Conservation (phyloP, 164 flowering plant genomes). For the Nymphaea colorata region DNA sequence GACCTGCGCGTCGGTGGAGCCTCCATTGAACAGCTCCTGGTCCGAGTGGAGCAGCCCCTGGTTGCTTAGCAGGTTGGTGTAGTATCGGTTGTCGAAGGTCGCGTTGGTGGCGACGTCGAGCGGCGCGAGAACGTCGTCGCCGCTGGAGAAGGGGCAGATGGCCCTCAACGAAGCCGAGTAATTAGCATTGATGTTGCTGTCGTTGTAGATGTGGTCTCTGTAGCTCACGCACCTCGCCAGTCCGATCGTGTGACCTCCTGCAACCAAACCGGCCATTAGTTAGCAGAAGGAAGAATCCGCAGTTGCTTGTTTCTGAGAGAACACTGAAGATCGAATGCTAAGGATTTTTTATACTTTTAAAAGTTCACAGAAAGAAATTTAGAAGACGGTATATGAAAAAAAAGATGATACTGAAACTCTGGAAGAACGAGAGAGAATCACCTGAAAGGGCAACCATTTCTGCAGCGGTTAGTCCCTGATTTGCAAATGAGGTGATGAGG, state of each 20-base stretch:
- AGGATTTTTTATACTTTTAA: too few relatives aligned
- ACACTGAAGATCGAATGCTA: background rate
- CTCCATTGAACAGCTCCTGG: slow-evolving; percentile 17
- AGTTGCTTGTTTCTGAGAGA: background rate
- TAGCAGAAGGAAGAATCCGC: too few relatives aligned
- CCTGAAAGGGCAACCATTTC: slow-evolving; percentile 15
- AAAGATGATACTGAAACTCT: too few relatives aligned
- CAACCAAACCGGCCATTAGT: background rate
- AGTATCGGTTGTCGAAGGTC: slow-evolving; percentile 13
- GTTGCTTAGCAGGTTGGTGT: slow-evolving; percentile 14
- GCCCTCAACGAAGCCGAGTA: slow-evolving; percentile 8
- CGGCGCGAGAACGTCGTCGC: slow-evolving; percentile 15
- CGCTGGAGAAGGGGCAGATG: slow-evolving; percentile 12
- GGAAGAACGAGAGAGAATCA: too few relatives aligned
- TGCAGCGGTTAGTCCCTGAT: slow-evolving; percentile 12
- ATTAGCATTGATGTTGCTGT: slow-evolving; percentile 11
- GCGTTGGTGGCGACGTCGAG: slow-evolving; percentile 11
- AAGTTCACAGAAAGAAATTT: too few relatives aligned
- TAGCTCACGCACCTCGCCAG: slow-evolving; percentile 17
- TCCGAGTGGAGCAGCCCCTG: slow-evolving; percentile 20
- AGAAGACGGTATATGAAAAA: too few relatives aligned
- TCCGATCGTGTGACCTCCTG: slow-evolving; percentile 22
- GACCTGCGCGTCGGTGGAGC: slow-evolving; percentile 18
- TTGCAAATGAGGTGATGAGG: slow-evolving; percentile 13
- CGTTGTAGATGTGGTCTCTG: slow-evolving; percentile 15